Evolutionary conservation across 1,284 basidiomycete genomes (phyloP), one percentile per base, ranked within the genome.

Genomic region (Mycena citricolor): DNA sequence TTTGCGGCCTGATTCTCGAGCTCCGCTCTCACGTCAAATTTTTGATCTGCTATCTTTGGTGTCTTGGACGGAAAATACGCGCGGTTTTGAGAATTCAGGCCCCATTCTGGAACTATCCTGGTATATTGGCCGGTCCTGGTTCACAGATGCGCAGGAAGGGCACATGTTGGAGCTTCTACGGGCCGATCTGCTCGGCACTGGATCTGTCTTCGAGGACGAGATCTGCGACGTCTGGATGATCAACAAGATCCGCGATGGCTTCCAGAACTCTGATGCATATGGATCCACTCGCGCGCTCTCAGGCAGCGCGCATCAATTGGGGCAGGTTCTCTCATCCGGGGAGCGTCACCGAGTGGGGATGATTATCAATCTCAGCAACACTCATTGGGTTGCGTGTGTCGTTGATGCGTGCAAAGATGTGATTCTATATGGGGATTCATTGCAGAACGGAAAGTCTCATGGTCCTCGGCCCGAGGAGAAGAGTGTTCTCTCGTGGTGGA

Each of bases 381-480:
- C 21, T 11, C 45, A 61, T 32, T 61, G 59, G 59, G 32, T 59
- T 17, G 41, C 57, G 0, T 23, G 55, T 11, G 32, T 57, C 10
- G 11, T 61, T 12, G 51, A 61, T 23, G 50, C 54, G 41, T 17
- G 37, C 8, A 24, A 16, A 6, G 23, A 23, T 10, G 19, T n/a
- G 5, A 47, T 61, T 16, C 32, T 38, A 35, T 54, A 55, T 44
- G 60, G 58, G 13, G 55, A 61, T 41, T 55, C 54, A 35, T 33
- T 57, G 20, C 47, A 52, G 8, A 16, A 32, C 3, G 12, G 5
- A 7, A n/a, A n/a, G n/a, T n/a, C n/a, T n/a, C n/a, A n/a, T n/a
- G n/a, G n/a, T n/a, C 38, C 46, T 12, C 30, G 40, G n/a, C 10
- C 31, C 6, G 46, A 51, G 6, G 14, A 51, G 4, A 21, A 44